Evolutionary conservation across 768 basidiomycete genomes (phyloP), one percentile per base, ranked within the genome.

Genomic region (Phylloporus sp.): DNA sequence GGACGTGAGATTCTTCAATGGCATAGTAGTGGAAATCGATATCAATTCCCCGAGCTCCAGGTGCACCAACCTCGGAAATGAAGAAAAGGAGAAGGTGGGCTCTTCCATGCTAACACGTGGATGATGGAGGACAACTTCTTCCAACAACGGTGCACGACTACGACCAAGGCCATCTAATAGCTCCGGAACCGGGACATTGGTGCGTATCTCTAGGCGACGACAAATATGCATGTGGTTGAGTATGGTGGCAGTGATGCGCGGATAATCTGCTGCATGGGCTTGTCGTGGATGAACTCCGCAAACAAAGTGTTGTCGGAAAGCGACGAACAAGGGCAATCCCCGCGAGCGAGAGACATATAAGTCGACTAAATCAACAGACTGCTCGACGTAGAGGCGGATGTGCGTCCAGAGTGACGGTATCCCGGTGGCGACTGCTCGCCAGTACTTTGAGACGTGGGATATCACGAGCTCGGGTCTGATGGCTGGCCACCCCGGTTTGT

Each of bases 361-460:
- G 39, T 64, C 51, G 49, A 68, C 54, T 29, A 67, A 50, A 43
- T 66, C 56, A 26, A 40, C 28, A 20, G 64, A 64, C 44, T 67
- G 68, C n/a, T 55, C 36, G 54, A 69, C 48, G 47, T 55, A 55
- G 36, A 67, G 61, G 36, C 36, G 56, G 31, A 67, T 59, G 23
- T 57, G 50, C 5, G 70, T 69, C 78, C 78, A 80, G 18, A 80
- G 59, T 27, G 63, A 52, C 6, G 76, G 70, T 5, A 66, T 69
- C 32, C 63, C 66, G 26, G 73, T 47, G 27, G 73, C 73, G 38
- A 74, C 57, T 20, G 64, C 56, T 50, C 76, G 65, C 78, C 78
- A 80, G 48, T 67, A 55, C 35, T 55, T 66, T 49, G 74, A 78
- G 29, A 80, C 70, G 35, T 69, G 70, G 40, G 76, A 73, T 31